These are phyloP conservation scores for Puya raimondii DNA, from an alignment of 176 grass and related monocot species.

Conservation along the genomic window DNA sequence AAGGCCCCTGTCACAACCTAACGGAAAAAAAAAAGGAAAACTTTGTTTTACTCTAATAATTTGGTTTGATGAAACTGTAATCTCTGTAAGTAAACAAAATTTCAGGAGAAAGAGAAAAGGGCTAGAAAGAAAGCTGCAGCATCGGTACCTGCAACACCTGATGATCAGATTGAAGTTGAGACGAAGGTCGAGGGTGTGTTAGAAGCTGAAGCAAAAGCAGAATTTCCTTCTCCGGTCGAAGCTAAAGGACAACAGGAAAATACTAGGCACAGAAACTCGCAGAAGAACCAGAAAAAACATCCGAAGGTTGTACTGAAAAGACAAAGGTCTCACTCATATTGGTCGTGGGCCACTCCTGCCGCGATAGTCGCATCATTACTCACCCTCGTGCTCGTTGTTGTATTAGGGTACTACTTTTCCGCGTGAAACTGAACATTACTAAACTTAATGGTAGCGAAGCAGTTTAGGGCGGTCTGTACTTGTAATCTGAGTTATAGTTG, in stretches of 20 bases:
- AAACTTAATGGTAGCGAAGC: background rate
- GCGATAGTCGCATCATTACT: conserved; percentile 17
- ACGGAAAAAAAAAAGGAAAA: too few species aligned
- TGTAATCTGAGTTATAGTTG: too few species aligned
- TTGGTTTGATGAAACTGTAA: background rate
- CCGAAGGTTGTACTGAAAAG: conserved; percentile 62
- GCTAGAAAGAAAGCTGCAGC: conserved; percentile 54
- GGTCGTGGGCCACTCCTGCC: conserved; percentile 43
- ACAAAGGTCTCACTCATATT: conserved; percentile 48
- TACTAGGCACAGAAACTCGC: conserved; percentile 21
- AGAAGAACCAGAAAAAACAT: conserved; percentile 31
- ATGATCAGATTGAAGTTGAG: conserved; percentile 45
- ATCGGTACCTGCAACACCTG: conserved; percentile 15
- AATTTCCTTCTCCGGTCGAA: conserved; percentile 13
- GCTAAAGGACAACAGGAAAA: conserved; percentile 54
- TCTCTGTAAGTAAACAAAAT: background rate
- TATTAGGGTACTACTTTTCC: conserved; percentile 26
- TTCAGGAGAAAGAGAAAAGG: conserved; percentile 80
- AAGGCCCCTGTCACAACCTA: too few species aligned
- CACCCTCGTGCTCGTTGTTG: conserved; percentile 26
- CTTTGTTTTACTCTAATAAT: background rate
- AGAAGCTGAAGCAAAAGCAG: conserved; percentile 37
- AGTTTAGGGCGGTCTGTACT: background rate
- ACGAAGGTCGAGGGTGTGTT: conserved; percentile 45
- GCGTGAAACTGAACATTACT: background rate